Conservation (phyloP, 1,284 basidiomycete genomes). For the Leccinum glutinopallens region DNA sequence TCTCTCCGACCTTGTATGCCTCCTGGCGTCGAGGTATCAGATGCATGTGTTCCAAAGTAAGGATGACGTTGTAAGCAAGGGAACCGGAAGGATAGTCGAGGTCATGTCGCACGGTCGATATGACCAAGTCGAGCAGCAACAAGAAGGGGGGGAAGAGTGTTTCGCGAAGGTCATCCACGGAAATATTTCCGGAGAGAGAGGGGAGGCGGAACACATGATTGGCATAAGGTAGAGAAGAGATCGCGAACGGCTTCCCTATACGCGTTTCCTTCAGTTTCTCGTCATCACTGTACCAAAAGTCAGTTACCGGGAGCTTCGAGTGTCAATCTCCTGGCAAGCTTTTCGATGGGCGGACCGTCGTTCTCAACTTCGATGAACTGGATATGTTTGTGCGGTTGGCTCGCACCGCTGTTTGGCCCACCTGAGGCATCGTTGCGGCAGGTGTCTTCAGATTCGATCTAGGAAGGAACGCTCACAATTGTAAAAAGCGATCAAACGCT, state of each 20-base stretch:
- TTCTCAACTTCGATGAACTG: slow-evolving; percentile 70
- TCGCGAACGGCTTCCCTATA: slow-evolving; percentile 72
- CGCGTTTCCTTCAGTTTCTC: slow-evolving; percentile 17
- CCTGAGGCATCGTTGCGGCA: slow-evolving; percentile 43
- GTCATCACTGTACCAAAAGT: background rate
- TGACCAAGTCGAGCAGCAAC: slow-evolving; percentile 73
- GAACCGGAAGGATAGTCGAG: slow-evolving; percentile 58
- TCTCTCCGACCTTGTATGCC: slow-evolving; percentile 49
- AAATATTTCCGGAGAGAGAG: slow-evolving; percentile 44
- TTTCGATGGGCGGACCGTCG: slow-evolving; percentile 74
- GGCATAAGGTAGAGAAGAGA: slow-evolving; percentile 72
- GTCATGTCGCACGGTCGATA: slow-evolving; percentile 74
- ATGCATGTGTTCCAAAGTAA: slow-evolving; percentile 84
- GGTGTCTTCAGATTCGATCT: background rate
- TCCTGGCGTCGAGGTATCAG: slow-evolving; percentile 75
- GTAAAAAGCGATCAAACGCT: slow-evolving; percentile 78
- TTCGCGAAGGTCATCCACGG: slow-evolving; percentile 54
- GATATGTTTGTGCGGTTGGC: slow-evolving; percentile 85
- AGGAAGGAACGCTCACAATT: slow-evolving; percentile 57
- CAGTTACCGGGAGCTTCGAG: slow-evolving; percentile 49
- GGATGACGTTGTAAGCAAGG: slow-evolving; percentile 81
- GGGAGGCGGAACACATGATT: slow-evolving; percentile 77
- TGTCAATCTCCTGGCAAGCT: slow-evolving; percentile 56
- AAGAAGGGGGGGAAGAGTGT: slow-evolving; percentile 68
- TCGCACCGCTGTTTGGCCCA: slow-evolving; percentile 81